phyloP scores from a whole-genome alignment of 129 eudicot genomes.

The Solidago caesia region DNA sequence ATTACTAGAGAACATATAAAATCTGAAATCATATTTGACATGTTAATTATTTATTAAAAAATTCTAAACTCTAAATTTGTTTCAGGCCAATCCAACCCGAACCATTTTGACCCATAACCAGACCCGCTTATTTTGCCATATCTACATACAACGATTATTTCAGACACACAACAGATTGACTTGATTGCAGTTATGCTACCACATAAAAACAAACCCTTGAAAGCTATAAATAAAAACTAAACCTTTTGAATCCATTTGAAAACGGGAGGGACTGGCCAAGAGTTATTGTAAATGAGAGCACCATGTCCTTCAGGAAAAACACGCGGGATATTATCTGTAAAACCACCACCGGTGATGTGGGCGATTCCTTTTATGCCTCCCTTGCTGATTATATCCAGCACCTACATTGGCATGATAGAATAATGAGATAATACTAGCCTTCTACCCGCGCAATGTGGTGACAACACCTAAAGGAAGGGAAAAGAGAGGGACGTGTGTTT shows the following conservation, averaged over 20 bases:
- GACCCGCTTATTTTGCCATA: neutral
- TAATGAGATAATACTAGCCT: neutral
- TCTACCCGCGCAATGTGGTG: too few species aligned
- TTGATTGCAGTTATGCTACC: neutral
- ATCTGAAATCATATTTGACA: neutral
- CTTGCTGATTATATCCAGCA: conserved; percentile 76
- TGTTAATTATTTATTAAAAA: neutral
- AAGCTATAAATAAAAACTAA: conserved; percentile 7
- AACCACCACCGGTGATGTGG: conserved; percentile 95
- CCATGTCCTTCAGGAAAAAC: conserved; percentile 94
- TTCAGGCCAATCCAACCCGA: neutral
- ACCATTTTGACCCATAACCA: neutral
- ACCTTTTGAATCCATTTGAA: conserved; percentile 95
- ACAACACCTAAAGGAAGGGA: too few species aligned
- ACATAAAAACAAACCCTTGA: neutral
- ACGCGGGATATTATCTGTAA: conserved; percentile 86
- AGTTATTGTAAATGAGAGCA: conserved; percentile 52
- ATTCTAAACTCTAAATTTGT: neutral
- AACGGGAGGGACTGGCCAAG: conserved; percentile 90
- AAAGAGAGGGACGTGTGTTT: too few species aligned
- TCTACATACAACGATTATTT: neutral
- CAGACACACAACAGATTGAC: neutral
- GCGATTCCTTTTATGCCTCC: conserved; percentile 95
- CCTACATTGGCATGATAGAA: conserved; percentile 46
- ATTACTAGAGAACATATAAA: neutral